A percentile compares a stretch with the other conserved stretches of the same genome.
phyloP scores from a whole-genome alignment of 2,329 filamentous ascomycete species.

The Mollisiaceae sp. region DNA sequence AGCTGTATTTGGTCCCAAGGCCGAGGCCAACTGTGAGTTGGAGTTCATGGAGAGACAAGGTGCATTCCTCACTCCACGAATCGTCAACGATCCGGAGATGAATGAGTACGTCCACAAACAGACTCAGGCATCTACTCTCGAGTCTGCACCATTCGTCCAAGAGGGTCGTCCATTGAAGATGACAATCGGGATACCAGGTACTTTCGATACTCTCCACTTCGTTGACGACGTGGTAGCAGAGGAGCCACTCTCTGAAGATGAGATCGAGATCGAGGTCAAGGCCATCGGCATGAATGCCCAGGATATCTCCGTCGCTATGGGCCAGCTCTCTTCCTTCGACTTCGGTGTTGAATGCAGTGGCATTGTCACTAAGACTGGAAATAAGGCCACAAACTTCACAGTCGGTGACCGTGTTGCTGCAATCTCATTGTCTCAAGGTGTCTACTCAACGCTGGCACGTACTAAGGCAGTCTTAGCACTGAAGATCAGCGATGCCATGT shows the following conservation, averaged over 20 bases:
- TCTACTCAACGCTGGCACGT: conserved; percentile 34
- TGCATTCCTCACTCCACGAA: conserved; percentile 38
- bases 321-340: conserved; percentile 39
- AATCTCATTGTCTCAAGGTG: conserved; percentile 31
- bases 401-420: conserved; percentile 43
- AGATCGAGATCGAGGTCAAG: conserved; percentile 42
- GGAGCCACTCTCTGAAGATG: conserved; percentile 28
- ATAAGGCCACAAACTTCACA: conserved; percentile 34
- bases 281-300: conserved; percentile 37
- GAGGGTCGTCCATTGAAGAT: conserved; percentile 33
- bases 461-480: conserved; percentile 31
- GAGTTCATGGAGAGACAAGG: conserved; percentile 37
- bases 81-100: conserved; percentile 39
- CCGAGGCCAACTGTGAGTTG: conserved; percentile 31
- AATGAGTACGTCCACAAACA: conserved; percentile 37
- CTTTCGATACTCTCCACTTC: conserved; percentile 39
- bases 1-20: conserved; percentile 26
- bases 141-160: conserved; percentile 30
- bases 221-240: conserved; percentile 29
- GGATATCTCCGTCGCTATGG: conserved; percentile 43
- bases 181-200: conserved; percentile 33
- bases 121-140: conserved; percentile 27
- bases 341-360: conserved; percentile 46
- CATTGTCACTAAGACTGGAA: conserved; percentile 42
- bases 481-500: conserved; percentile 29